A percentile compares a stretch with the other conserved stretches of the same genome.
These are phyloP conservation scores for Inga oerstediana DNA, from an alignment of 306 rosid species.

Conservation along the genomic window DNA sequence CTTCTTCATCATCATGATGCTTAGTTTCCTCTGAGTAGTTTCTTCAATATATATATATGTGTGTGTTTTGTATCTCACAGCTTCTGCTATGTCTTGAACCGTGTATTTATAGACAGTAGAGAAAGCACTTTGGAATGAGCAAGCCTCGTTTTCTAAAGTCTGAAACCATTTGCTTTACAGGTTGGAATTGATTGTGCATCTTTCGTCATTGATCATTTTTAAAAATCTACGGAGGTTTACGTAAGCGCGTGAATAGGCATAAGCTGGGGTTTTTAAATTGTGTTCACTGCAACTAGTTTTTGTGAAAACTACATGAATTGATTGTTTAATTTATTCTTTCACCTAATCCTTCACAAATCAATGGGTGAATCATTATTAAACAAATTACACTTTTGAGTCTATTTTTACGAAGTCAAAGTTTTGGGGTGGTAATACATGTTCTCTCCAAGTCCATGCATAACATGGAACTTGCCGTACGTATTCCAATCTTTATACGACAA, in stretches of 20 bases:
- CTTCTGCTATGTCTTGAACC: background rate
- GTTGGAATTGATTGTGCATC: too few species aligned
- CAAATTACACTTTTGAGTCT: too few species aligned
- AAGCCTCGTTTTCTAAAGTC: background rate
- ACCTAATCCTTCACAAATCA: background rate
- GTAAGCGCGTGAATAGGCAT: too few species aligned
- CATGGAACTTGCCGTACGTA: too few species aligned
- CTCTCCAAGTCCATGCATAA: too few species aligned
- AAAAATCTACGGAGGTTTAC: too few species aligned
- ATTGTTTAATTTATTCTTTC: background rate
- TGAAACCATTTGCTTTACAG: background rate
- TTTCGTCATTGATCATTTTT: too few species aligned
- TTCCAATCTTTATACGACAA: too few species aligned
- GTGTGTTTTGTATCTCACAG: background rate
- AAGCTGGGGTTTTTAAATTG: background rate
- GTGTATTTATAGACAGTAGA: background rate
- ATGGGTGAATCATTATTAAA: too few species aligned
- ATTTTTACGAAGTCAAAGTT: too few species aligned
- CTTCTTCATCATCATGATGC: background rate
- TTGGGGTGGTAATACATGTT: too few species aligned
- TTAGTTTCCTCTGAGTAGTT: background rate
- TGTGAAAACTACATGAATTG: background rate
- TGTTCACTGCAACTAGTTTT: background rate
- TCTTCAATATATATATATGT: background rate
- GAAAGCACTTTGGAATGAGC: background rate